A percentile compares a stretch with the other conserved stretches of the same genome.
Conservation (phyloP, 331 rosid genomes). For the Dryas integrifolia region DNA sequence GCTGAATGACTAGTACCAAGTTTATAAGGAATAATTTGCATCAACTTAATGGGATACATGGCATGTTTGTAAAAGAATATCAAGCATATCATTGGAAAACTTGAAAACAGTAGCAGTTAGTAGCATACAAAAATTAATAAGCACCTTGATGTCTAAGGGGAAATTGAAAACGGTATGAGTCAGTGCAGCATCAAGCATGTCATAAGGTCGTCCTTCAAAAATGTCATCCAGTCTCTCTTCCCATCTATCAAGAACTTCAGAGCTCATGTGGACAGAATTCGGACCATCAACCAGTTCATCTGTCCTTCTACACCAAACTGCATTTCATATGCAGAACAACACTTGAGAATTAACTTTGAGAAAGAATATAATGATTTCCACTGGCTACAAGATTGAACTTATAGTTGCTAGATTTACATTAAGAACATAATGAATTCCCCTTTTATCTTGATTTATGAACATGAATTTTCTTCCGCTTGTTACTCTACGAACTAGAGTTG, state of each 20-base stretch:
- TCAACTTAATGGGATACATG: background rate
- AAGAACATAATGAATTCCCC: too few species aligned
- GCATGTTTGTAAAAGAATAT: too few species aligned
- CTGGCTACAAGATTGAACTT: background rate
- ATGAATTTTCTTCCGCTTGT: background rate
- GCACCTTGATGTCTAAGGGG: slow-evolving; percentile 77
- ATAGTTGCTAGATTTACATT: background rate
- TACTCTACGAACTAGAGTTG: background rate
- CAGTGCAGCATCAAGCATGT: slow-evolving; percentile 73
- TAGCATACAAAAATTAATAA: background rate
- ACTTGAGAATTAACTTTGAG: background rate
- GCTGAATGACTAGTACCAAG: background rate
- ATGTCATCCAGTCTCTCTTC: slow-evolving; percentile 69
- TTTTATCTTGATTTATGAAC: background rate
- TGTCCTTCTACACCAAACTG: slow-evolving; percentile 95
- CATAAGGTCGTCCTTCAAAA: slow-evolving; percentile 72
- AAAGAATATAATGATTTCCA: too few species aligned
- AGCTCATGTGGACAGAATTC: slow-evolving; percentile 60
- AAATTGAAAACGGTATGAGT: slow-evolving; percentile 60
- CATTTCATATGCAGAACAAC: background rate
- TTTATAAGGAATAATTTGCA: background rate
- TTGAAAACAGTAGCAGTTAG: too few species aligned
- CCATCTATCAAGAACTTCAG: slow-evolving; percentile 80
- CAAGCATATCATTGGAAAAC: too few species aligned
- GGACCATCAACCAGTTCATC: slow-evolving; percentile 90